Percentiles rank a stretch among this genome's conserved stretches.
Evolutionary conservation across 768 basidiomycete species (phyloP).

Genomic region (Podaxis sp.): DNA sequence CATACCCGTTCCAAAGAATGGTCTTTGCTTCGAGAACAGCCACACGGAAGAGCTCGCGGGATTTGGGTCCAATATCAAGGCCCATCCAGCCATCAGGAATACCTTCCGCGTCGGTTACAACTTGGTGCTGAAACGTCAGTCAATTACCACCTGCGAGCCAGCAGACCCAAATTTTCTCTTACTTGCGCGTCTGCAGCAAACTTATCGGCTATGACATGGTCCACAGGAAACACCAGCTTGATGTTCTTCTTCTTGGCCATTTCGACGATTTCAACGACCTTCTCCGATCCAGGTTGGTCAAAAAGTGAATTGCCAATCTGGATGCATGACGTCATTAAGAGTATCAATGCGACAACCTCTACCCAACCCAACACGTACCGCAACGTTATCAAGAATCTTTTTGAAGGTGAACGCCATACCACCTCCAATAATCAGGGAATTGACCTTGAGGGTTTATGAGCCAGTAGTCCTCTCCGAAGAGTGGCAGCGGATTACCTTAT

Average conservation of each 20-base stretch:
- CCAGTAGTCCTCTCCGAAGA: neutral
- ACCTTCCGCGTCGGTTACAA: conserved; percentile 76
- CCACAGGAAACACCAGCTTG: conserved; percentile 92
- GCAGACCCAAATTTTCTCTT: conserved; percentile 13
- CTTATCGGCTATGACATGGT: conserved; percentile 92
- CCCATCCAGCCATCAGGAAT: conserved; percentile 96
- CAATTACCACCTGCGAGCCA: neutral
- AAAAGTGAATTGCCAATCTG: conserved; percentile 96
- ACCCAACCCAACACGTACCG: conserved; percentile 37
- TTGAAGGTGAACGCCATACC: conserved; percentile 99
- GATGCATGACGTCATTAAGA: conserved; percentile 18
- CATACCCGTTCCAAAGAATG: conserved; percentile 93
- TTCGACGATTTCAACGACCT: conserved; percentile 77
- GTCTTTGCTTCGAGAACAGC: conserved; percentile 89
- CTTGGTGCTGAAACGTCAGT: conserved; percentile 45
- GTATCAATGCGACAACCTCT: conserved; percentile 1
- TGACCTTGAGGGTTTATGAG: conserved; percentile 49
- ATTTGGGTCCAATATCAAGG: conserved; percentile 87
- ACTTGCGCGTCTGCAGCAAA: conserved; percentile 91
- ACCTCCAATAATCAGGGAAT: conserved; percentile 94
- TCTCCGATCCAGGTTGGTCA: conserved; percentile 82
- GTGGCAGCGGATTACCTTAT: conserved; percentile 60
- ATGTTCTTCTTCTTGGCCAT: conserved; percentile 92
- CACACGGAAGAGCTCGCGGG: conserved; percentile 69
- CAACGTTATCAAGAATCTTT: conserved; percentile 79